phyloP scores from a whole-genome alignment of 306 rosid species.

The Quercus berberidifolia region DNA sequence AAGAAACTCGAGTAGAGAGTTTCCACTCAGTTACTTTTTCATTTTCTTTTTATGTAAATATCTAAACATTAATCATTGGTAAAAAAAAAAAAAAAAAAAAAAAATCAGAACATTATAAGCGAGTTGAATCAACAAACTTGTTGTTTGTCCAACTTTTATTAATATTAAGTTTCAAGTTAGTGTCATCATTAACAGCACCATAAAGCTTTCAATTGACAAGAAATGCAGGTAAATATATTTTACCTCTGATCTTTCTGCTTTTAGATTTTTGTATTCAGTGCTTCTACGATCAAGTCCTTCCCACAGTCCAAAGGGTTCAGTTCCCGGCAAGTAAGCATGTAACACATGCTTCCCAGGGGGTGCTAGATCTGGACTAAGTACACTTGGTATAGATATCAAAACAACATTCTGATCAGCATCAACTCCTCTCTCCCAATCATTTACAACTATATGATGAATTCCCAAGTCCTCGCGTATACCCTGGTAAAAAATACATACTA shows the following conservation, averaged over 20 bases:
- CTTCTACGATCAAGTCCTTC: conserved; percentile 79
- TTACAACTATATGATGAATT: conserved; percentile 91
- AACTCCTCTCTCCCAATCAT: conserved; percentile 92
- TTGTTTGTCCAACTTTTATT: background rate
- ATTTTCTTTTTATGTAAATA: background rate
- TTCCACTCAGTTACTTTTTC: background rate
- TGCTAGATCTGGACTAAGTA: conserved; percentile 71
- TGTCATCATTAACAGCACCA: background rate
- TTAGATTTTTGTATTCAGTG: conserved; percentile 73
- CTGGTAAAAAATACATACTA: conserved; percentile 26
- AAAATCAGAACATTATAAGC: background rate
- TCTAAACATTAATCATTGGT: background rate
- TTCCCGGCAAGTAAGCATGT: conserved; percentile 93
- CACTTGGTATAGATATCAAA: conserved; percentile 87
- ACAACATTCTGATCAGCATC: conserved; percentile 97
- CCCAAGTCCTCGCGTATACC: conserved; percentile 62
- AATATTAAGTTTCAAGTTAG: background rate
- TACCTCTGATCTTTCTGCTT: conserved; percentile 87
- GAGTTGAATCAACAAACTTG: background rate
- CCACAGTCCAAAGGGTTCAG: conserved; percentile 85
- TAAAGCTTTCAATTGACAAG: background rate
- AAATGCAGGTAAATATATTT: background rate
- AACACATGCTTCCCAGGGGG: conserved; percentile 81
- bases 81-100: background rate
- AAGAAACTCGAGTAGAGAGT: background rate